These are phyloP conservation scores for Beauveria varroae DNA, from an alignment of 2,329 filamentous ascomycete genomes.

Conservation along the genomic window DNA sequence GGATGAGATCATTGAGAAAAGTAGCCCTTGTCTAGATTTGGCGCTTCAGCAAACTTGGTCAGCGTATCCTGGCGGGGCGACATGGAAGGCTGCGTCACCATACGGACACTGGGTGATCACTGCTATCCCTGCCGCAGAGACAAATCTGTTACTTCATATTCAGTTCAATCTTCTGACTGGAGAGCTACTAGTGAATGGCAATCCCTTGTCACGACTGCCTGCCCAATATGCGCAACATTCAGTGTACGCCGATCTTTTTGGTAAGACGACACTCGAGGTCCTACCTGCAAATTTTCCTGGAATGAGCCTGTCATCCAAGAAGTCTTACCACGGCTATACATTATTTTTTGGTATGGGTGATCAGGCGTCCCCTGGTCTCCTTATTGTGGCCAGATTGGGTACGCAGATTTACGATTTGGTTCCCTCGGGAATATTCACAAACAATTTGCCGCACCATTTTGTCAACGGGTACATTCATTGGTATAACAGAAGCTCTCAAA, in stretches of 20 bases:
- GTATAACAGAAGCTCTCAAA: background rate
- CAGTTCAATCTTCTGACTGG: slow-evolving; percentile 10
- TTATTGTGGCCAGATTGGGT: background rate
- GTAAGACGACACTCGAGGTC: background rate
- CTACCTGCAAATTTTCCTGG: background rate
- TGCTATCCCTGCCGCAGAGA: background rate
- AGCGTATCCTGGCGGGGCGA: background rate
- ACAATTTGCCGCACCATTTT: background rate
- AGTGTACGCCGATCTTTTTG: background rate
- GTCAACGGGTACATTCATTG: background rate
- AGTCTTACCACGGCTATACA: background rate
- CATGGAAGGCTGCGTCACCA: background rate
- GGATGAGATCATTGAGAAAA: background rate
- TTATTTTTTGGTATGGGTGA: background rate
- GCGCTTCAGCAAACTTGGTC: background rate
- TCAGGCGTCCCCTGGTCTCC: background rate
- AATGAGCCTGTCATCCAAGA: background rate
- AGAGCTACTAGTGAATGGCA: slow-evolving; percentile 4
- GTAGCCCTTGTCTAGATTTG: background rate
- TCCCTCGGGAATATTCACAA: background rate
- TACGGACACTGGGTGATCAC: background rate
- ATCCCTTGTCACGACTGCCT: background rate
- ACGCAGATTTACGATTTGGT: background rate
- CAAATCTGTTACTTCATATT: background rate
- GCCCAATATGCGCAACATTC: background rate